phyloP scores from a whole-genome alignment of 2,329 filamentous ascomycete species.

The Aureobasidium pullulans region DNA sequence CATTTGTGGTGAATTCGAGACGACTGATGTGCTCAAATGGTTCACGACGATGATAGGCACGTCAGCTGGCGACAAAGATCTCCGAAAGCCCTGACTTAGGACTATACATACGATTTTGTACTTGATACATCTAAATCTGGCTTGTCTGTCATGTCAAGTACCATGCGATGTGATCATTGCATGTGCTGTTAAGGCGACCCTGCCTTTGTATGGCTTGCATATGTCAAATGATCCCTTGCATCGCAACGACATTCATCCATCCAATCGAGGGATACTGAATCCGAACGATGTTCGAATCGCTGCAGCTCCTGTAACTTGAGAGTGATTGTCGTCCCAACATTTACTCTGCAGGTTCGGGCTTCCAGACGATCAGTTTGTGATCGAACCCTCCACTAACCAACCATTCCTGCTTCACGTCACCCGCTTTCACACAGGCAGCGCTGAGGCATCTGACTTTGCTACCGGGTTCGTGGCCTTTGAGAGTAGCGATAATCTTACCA shows the following conservation, averaged over 20 bases:
- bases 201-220: background rate
- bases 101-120: too few species aligned
- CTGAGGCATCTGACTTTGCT: constrained; percentile 54
- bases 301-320: background rate
- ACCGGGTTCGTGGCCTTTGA: constrained; percentile 48
- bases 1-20: too few species aligned
- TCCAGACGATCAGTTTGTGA: constrained; percentile 54
- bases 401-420: constrained; percentile 39
- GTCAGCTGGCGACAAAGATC: too few species aligned
- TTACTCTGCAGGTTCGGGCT: constrained; percentile 14
- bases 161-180: too few species aligned
- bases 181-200: background rate
- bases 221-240: background rate
- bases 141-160: too few species aligned
- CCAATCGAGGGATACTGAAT: background rate
- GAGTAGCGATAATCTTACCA: constrained; percentile 46
- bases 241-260: background rate
- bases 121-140: too few species aligned
- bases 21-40: too few species aligned
- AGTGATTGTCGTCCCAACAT: background rate
- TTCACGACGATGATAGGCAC: too few species aligned
- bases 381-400: constrained; percentile 59
- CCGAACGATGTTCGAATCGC: too few species aligned
- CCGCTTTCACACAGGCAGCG: constrained; percentile 38
- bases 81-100: too few species aligned